Base-by-base conservation (phyloP, 2,329 filamentous ascomycete species). In the Sclerotinia nivalis region DNA sequence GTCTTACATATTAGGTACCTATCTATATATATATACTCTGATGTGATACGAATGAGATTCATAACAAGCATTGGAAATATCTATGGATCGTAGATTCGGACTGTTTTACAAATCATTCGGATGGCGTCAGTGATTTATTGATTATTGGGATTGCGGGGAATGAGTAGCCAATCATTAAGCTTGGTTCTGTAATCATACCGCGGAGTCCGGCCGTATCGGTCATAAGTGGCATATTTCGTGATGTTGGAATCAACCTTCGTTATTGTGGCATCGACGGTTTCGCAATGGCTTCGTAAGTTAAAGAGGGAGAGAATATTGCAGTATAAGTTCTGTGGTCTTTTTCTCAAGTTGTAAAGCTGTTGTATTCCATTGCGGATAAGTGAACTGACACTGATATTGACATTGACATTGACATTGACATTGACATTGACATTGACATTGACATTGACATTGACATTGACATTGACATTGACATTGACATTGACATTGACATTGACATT, bases 181-280 rank as follows among this genome's bases (percentile, higher is more conserved):
- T 67, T n/a, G 68, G 2, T 66, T 71, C 61, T 40, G 66, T 68
- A 59, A 68, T 50, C 58, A 69, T 31, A 31, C 5, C 31, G 15
- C 13, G 40, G 40, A 15, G 12, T 43, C 28, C 28, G 60, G 28
- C 34, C 9, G 54, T 20, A 34, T 56, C 10, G 37, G 37, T 40
- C 37, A 12, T 12, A 37, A 15, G 28, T 22, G 1, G 20, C 31
- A 12, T 56, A 56, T 56, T 56, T 43, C 59, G 47, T 43, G 22
- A 62, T 62, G 43, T 22, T 37, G 20, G 22, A 7, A 18, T 34
- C 9, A 31, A 31, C 31, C 31, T 31, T 31, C 31, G 31, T 31
- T 9, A n/a, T 13, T 52, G 22, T 28, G 49, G 12, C 10, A 50
- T 50, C 12, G 47, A 31, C 4, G 4, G 40, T 43, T 15, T 43